A percentile compares a stretch with the other conserved stretches of the same genome.
Evolutionary conservation across 352 stramenopile genomes (phyloP).

Genomic region (Aphanomyces stellatus): DNA sequence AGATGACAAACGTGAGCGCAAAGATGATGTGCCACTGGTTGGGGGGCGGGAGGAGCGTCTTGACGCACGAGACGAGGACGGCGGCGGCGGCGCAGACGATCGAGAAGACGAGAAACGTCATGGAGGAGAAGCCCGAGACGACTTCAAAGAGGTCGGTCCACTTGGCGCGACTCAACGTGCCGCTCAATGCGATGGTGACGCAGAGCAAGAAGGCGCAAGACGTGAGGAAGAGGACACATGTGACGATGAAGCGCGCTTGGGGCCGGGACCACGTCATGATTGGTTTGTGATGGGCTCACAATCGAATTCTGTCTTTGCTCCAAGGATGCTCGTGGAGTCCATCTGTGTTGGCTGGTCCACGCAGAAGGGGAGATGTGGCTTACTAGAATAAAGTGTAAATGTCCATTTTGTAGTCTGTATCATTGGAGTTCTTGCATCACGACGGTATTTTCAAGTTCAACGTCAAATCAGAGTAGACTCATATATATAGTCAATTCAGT

Average conservation of each 20-base stretch:
- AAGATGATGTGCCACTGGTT: background rate
- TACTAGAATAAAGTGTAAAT: too few relatives aligned
- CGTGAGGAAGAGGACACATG: background rate
- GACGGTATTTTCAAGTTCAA: too few relatives aligned
- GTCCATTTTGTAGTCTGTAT: too few relatives aligned
- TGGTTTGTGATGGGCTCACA: too few relatives aligned
- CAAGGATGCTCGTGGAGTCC: background rate
- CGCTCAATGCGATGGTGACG: background rate
- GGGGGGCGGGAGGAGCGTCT: background rate
- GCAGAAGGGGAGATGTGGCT: too few relatives aligned
- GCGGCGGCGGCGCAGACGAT: background rate
- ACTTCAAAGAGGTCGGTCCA: conserved; percentile 2
- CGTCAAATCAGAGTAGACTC: too few relatives aligned
- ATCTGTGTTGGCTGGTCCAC: too few relatives aligned
- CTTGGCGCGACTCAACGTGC: conserved; percentile 10
- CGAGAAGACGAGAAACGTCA: background rate
- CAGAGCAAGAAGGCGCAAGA: background rate
- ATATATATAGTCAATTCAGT: too few relatives aligned
- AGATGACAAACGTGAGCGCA: background rate
- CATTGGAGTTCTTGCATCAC: too few relatives aligned
- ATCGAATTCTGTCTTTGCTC: too few relatives aligned
- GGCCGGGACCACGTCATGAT: too few relatives aligned
- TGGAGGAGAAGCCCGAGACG: background rate
- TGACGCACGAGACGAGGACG: background rate
- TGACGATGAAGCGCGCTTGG: background rate